phyloP scores from a whole-genome alignment of 805 yeast genomes.

The Kazachstania taianensis region DNA sequence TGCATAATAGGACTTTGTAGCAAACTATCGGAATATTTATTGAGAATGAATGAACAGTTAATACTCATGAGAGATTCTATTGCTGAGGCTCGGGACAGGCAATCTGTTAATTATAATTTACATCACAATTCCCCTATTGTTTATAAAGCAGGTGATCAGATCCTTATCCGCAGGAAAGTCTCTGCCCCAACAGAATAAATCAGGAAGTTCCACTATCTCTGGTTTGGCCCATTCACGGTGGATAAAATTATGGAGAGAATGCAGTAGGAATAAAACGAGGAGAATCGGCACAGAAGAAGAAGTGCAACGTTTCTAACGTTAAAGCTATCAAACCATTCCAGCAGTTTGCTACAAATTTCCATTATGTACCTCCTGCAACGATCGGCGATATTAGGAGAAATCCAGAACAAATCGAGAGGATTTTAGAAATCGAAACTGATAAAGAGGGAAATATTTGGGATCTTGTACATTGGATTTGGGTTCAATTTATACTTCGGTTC shows the following conservation, averaged over 20 bases:
- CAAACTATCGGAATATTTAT: slow-evolving; percentile 12
- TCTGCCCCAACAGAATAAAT: neutral
- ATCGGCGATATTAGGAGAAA: neutral
- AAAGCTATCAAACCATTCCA: neutral
- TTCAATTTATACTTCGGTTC: no score
- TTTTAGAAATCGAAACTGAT: neutral
- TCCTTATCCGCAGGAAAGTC: neutral
- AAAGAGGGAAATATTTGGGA: no score
- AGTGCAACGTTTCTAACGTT: neutral
- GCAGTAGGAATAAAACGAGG: neutral
- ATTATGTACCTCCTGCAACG: neutral
- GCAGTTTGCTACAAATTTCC: neutral
- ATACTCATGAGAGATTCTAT: neutral
- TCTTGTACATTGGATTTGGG: no score
- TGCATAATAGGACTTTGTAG: slow-evolving; percentile 13
- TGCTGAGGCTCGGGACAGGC: neutral
- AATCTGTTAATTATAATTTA: neutral
- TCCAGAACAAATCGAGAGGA: neutral
- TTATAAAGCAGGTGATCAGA: neutral
- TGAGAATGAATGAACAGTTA: no score
- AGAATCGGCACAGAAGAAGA: neutral
- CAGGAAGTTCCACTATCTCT: neutral
- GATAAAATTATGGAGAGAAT: neutral
- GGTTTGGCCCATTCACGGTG: neutral
- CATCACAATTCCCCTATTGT: neutral